A percentile compares a stretch with the other conserved stretches of the same genome.
These are phyloP conservation scores for Lipomyces oligophaga DNA, from an alignment of 805 yeast genomes.

Conservation along the genomic window DNA sequence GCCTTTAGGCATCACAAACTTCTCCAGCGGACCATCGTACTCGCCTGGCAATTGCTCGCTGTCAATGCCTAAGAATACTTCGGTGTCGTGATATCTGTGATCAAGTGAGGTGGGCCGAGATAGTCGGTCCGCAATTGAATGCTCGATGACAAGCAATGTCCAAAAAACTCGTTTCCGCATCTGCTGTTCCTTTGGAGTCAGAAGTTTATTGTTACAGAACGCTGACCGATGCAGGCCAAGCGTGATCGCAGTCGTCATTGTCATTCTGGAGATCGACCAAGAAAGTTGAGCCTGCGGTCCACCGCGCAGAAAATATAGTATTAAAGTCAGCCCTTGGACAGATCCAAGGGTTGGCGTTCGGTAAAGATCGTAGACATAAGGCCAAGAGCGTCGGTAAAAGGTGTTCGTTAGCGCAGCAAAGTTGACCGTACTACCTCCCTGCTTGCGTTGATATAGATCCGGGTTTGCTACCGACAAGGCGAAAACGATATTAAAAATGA, in stretches of 20 bases:
- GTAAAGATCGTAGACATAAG: conserved; percentile 12
- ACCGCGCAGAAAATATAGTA: conserved; percentile 18
- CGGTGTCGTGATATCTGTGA: conserved; percentile 11
- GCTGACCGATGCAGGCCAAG: conserved; percentile 23
- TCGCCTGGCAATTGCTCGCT: conserved; percentile 17
- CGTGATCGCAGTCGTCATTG: conserved; percentile 22
- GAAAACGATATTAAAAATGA: conserved; percentile 25
- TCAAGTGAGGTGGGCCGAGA: conserved; percentile 22
- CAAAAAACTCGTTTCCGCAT: conserved; percentile 23
- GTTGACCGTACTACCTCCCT: conserved; percentile 4
- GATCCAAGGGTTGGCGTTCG: conserved; percentile 11
- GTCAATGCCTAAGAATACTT: conserved; percentile 18
- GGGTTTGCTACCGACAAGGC: conserved; percentile 14
- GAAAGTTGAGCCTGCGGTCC: conserved; percentile 21
- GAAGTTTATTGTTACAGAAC: conserved; percentile 6
- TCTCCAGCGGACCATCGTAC: conserved; percentile 3
- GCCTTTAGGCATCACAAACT: too few relatives aligned
- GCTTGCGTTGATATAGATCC: conserved; percentile 22
- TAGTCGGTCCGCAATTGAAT: conserved; percentile 10
- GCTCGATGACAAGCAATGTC: conserved; percentile 16
- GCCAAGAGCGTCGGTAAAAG: conserved; percentile 14
- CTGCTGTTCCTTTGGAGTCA: conserved; percentile 15
- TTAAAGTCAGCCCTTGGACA: conserved; percentile 17
- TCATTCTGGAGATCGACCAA: conserved; percentile 20
- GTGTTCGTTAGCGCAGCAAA: conserved; percentile 15